Conservation (phyloP, 768 basidiomycete genomes). For the Tricholoma sp. region DNA sequence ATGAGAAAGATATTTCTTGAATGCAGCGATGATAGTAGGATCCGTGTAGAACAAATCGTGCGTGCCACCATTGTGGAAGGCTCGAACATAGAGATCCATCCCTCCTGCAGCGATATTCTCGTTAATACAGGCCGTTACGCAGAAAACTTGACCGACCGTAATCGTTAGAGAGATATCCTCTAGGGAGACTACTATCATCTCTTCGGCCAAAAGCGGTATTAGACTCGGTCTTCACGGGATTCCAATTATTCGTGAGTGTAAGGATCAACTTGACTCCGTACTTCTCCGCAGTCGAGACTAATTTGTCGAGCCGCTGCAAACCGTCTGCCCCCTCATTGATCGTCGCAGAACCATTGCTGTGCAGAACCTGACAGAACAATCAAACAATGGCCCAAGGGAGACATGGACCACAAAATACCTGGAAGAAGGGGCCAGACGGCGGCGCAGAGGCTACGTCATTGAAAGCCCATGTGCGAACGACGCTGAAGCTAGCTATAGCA, state of each 20-base stretch:
- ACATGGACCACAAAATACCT: slow-evolving; percentile 9
- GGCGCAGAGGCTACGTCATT: slow-evolving; percentile 16
- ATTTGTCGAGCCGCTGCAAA: slow-evolving; percentile 15
- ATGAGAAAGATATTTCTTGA: slow-evolving; percentile 26
- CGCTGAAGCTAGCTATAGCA: slow-evolving; percentile 11
- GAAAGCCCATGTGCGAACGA: slow-evolving; percentile 21
- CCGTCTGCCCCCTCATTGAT: slow-evolving; percentile 17
- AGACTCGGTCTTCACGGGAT: slow-evolving; percentile 12
- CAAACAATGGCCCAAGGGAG: background rate
- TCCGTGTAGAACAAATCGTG: slow-evolving; percentile 37
- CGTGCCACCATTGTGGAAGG: slow-evolving; percentile 19
- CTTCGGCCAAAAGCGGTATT: slow-evolving; percentile 1
- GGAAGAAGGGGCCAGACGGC: slow-evolving; percentile 14
- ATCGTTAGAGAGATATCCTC: slow-evolving; percentile 23
- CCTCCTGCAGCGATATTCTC: slow-evolving; percentile 23
- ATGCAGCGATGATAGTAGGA: slow-evolving; percentile 22
- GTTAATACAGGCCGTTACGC: background rate
- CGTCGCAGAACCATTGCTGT: slow-evolving; percentile 6
- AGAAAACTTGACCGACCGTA: slow-evolving; percentile 16
- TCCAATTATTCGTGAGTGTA: slow-evolving; percentile 20
- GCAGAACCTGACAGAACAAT: slow-evolving; percentile 6
- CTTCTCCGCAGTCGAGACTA: slow-evolving; percentile 12
- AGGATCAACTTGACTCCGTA: slow-evolving; percentile 17
- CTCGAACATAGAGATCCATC: slow-evolving; percentile 32
- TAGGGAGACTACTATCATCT: slow-evolving; percentile 13